Conservation (phyloP, 768 basidiomycete genomes). For the Lentinula lateritia region DNA sequence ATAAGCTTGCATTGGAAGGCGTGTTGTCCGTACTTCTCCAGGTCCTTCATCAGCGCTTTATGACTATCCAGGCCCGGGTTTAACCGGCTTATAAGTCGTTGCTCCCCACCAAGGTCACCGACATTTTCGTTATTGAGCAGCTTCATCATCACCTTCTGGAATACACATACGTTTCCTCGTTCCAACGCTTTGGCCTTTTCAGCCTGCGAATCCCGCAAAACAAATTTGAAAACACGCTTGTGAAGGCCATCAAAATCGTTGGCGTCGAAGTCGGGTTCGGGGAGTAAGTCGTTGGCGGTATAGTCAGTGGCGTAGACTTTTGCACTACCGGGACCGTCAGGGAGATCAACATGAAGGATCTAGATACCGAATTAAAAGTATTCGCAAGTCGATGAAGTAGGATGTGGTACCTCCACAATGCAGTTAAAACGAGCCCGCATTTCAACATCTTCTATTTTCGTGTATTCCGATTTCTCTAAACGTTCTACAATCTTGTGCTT, state of each 20-base stretch:
- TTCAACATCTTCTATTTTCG: slow-evolving; percentile 41
- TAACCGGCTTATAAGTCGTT: slow-evolving; percentile 39
- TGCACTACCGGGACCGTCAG: neutral
- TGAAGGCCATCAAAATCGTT: slow-evolving; percentile 42
- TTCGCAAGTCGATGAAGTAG: neutral
- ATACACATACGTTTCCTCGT: slow-evolving; percentile 36
- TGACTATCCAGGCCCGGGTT: slow-evolving; percentile 29
- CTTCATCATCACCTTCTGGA: slow-evolving; percentile 49
- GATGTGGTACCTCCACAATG: slow-evolving; percentile 46
- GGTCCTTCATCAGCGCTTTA: slow-evolving; percentile 28
- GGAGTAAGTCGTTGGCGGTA: slow-evolving; percentile 42
- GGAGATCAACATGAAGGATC: neutral
- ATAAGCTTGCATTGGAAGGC: neutral
- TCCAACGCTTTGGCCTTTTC: slow-evolving; percentile 30
- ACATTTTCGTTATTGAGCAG: slow-evolving; percentile 22
- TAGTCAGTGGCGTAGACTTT: slow-evolving; percentile 63
- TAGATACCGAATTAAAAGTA: neutral
- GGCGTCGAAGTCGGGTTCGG: slow-evolving; percentile 20
- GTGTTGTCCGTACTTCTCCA: slow-evolving; percentile 32
- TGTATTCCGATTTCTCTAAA: slow-evolving; percentile 32
- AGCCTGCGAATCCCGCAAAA: slow-evolving; percentile 43
- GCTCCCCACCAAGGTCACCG: slow-evolving; percentile 42
- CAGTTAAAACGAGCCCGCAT: slow-evolving; percentile 45
- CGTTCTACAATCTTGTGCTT: slow-evolving; percentile 18
- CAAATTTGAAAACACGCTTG: slow-evolving; percentile 46